Base-by-base conservation (phyloP, 1,284 basidiomycete species). In the Stereum hirsutum region DNA sequence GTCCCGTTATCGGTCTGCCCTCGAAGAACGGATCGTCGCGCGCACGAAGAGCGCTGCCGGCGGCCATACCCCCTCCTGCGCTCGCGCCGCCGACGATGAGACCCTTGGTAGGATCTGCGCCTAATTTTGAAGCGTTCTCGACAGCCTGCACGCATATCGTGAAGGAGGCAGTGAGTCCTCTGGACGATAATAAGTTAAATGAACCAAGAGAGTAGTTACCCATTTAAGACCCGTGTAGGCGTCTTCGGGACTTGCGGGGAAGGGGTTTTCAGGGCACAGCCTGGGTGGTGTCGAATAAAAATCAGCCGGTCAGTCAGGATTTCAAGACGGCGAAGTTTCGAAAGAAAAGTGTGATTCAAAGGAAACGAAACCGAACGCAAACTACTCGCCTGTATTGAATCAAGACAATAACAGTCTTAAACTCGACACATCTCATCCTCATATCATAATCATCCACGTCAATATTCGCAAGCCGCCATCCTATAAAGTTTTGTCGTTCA, bases 251-350 rank as follows among this genome's bases (percentile, higher is more conserved):
- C 59, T 56, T 0, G 56, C 58, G 0, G 69, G 69, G 53, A 61
- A 70, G 0, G 62, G 60, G 43, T 62, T 45, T 39, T 66, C 63
- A 0, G 69, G 69, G 1, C 65, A 63, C 7, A 64, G 57, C 14
- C 67, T 43, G n/a, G n/a, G n/a, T n/a, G n/a, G n/a, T n/a, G n/a
- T n/a, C n/a, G n/a, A 19, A 8, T 10, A 15, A 12, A 33, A 23
- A 11, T 17, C n/a, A n/a, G n/a, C 19, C 10, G 10, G 1, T 27
- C 12, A 38, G 10, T 21, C 30, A 21, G 24, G 34, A 15, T 12
- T 4, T 10, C 19, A 20, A 5, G 25, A 11, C 17, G 6, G 8
- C 15, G 17, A 20, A 21, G 15, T 38, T n/a, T n/a, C n/a, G n/a
- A n/a, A n/a, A n/a, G n/a, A n/a, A n/a, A n/a, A n/a, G n/a, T n/a